phyloP scores from a whole-genome alignment of 306 rosid species.

The barrel medic (Medicago truncatula) region DNA sequence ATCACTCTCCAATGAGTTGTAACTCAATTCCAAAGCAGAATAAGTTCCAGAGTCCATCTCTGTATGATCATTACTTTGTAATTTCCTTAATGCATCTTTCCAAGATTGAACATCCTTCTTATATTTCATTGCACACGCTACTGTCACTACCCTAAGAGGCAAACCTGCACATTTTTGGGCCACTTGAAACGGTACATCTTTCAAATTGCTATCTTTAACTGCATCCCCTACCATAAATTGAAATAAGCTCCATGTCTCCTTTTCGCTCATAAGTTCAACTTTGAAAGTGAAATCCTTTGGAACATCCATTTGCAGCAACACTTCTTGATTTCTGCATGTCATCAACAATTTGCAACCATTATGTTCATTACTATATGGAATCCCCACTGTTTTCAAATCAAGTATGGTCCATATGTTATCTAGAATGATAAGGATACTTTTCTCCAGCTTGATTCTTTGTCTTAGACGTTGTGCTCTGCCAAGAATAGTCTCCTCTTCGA shows the following conservation, averaged over 20 bases:
- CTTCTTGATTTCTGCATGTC: not conserved
- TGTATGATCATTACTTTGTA: not conserved
- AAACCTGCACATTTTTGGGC: constrained; percentile 8
- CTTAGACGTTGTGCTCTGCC: not conserved
- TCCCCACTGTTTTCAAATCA: constrained; percentile 15
- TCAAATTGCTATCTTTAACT: not conserved
- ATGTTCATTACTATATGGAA: not conserved
- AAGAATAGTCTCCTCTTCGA: not conserved
- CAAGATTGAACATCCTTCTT: not conserved
- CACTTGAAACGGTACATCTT: not conserved
- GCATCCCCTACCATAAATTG: not conserved
- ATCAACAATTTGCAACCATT: not conserved
- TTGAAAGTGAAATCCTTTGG: not conserved
- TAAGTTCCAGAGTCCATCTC: not conserved
- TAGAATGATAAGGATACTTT: not conserved
- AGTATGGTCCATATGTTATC: not conserved
- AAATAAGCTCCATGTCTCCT: constrained; percentile 1
- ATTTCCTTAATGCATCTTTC: constrained; percentile 10
- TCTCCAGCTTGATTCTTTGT: not conserved
- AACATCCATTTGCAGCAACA: not conserved
- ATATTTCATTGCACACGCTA: not conserved
- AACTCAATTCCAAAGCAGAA: constrained; percentile 1
- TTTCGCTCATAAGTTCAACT: not conserved
- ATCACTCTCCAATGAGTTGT: not conserved
- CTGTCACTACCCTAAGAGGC: not conserved